phyloP scores from a whole-genome alignment of 768 basidiomycete species.

The Mycena epipterygia region DNA sequence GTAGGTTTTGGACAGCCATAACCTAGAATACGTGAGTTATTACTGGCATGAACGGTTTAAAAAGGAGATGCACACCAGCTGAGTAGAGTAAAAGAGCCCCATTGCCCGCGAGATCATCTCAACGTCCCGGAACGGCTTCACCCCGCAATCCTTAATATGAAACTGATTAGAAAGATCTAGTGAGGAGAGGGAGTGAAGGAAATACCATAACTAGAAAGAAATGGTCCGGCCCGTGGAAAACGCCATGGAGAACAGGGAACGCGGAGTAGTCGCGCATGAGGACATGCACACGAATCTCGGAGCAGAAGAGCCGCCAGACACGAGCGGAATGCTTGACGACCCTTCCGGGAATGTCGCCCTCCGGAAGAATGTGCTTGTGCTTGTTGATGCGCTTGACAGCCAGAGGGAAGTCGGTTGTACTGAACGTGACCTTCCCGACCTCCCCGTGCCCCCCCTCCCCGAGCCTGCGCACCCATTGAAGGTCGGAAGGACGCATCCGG shows the following conservation, averaged over 20 bases:
- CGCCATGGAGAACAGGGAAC: constrained; percentile 2
- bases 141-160: constrained; percentile 11
- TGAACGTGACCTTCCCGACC: background rate
- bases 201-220: constrained; percentile 18
- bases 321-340: background rate
- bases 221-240: background rate
- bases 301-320: background rate
- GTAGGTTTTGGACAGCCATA: background rate
- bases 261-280: background rate
- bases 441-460: background rate
- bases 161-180: background rate
- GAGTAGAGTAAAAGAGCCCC: background rate
- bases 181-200: background rate
- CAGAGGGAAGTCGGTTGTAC: background rate
- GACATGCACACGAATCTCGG: background rate
- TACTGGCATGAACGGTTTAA: background rate
- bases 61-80: background rate
- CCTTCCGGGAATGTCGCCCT: background rate
- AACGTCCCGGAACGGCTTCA: background rate
- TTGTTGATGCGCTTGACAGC: constrained; percentile 14
- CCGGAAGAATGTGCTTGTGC: too few relatives aligned
- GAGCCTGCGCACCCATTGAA: background rate
- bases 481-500: background rate
- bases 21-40: background rate
- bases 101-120: too few relatives aligned